These are phyloP conservation scores for Pleurotus cornucopiae DNA, from an alignment of 768 basidiomycete species.

Conservation along the genomic window DNA sequence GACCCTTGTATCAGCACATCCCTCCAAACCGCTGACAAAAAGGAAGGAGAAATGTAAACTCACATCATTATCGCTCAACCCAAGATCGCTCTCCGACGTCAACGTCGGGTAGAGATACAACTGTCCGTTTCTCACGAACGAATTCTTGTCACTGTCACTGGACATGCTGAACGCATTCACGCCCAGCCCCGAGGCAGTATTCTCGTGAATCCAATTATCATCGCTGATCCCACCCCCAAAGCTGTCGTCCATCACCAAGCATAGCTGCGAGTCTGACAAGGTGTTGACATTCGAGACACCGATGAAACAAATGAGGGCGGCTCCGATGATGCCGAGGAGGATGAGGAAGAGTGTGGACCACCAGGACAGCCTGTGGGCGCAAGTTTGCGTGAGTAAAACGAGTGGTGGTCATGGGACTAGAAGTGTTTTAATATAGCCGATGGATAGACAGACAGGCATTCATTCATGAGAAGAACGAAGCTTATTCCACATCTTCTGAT, in stretches of 20 bases:
- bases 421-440: no score
- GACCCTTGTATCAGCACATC: neutral
- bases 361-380: slow-evolving; percentile 16
- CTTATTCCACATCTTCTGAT: no score
- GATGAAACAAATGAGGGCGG: slow-evolving; percentile 49
- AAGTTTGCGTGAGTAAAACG: neutral
- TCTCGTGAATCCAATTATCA: slow-evolving; percentile 59
- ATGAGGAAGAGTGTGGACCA: slow-evolving; percentile 50
- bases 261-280: slow-evolving; percentile 39
- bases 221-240: slow-evolving; percentile 45
- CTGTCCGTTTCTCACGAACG: slow-evolving; percentile 60
- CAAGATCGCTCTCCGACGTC: slow-evolving; percentile 54
- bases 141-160: slow-evolving; percentile 53
- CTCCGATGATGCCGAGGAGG: slow-evolving; percentile 49
- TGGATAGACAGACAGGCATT: no score
- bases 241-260: slow-evolving; percentile 68
- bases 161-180: slow-evolving; percentile 83
- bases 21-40: neutral
- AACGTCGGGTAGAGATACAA: slow-evolving; percentile 83
- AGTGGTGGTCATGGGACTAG: no score
- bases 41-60: neutral
- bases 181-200: slow-evolving; percentile 9
- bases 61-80: slow-evolving; percentile 47
- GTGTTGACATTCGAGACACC: slow-evolving; percentile 43
- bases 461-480: no score